Conservation (phyloP, 768 basidiomycete genomes). For the Dendrothele bispora region DNA sequence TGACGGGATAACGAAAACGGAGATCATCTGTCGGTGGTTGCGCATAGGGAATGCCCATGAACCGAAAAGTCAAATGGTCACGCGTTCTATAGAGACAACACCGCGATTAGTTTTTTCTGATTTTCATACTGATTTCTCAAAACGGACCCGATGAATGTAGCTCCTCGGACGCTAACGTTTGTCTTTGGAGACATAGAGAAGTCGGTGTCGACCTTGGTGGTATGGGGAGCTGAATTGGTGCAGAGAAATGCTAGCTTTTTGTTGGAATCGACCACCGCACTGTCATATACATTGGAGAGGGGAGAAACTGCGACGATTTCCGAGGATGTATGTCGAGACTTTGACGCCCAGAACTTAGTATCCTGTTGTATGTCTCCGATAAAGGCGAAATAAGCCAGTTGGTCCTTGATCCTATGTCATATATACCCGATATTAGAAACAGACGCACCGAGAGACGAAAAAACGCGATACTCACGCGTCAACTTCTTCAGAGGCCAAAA, state of each 20-base stretch:
- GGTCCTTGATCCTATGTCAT: neutral
- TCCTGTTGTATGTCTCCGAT: neutral
- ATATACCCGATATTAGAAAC: neutral
- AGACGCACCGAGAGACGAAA: neutral
- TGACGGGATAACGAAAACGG: slow-evolving; percentile 35
- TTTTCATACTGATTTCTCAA: too few relatives aligned
- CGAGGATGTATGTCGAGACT: slow-evolving; percentile 3
- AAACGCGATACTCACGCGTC: neutral
- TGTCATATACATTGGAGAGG: neutral
- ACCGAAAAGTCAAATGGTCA: slow-evolving; percentile 39
- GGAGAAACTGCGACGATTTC: neutral
- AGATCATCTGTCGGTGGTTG: slow-evolving; percentile 26
- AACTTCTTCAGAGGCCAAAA: slow-evolving; percentile 1
- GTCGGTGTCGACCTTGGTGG: slow-evolving; percentile 16
- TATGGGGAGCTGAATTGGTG: slow-evolving; percentile 17
- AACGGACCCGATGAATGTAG: slow-evolving; percentile 11
- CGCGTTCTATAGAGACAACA: slow-evolving; percentile 28
- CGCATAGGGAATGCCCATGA: slow-evolving; percentile 42
- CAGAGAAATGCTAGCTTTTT: slow-evolving; percentile 13
- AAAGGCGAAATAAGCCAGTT: neutral
- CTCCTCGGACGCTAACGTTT: slow-evolving; percentile 9
- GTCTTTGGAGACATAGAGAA: slow-evolving; percentile 12
- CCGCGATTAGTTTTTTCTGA: neutral
- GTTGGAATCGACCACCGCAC: neutral
- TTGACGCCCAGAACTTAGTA: slow-evolving; percentile 6